Base-by-base conservation (phyloP, 2,329 filamentous ascomycete species). In the Domatiomyces globalis region DNA sequence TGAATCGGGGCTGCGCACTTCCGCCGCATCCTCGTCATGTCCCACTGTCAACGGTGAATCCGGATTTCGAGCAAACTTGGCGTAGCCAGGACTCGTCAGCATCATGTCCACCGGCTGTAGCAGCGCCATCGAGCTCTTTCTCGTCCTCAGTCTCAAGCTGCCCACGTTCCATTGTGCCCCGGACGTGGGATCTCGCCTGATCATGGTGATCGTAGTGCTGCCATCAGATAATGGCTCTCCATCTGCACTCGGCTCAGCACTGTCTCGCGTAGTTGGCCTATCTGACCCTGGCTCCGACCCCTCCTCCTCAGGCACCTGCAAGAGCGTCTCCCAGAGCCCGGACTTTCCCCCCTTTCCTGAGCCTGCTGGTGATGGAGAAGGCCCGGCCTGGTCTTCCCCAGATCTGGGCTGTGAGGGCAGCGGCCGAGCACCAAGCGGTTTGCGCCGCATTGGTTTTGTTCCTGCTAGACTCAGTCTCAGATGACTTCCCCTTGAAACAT, bases 151-250 rank as follows among this genome's bases (percentile, higher is more conserved):
- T 9, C 29, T 39, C 18, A 87, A 74, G 50, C 74, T 80, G 19
- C 81, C 85, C 10, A 88, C 75, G 61, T 88, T 88, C 83, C 84
- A 87, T 64, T 88, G 85, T 50, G 73, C 73, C 6, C 80, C 79
- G 7, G 81, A 78, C 19, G 75, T 72, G 1, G 83, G 83, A 63
- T 88, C 82, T 56, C 84, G 78, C n/a, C 85, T 80, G 60, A 88
- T 87, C 12, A 89, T 66, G 0, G 79, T 82, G 45, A 73, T 65
- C 50, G 64, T 63, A 49, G 33, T 49, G 27, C 25, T 18, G 27
- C 8, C 20, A 17, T 33, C 29, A 22, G 19, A 18, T 9, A 25
- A 18, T 9, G 8, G 17, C 19, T 27, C 27, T 10, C 17, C 2
- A 45, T 20, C 18, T 3, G 12, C 10, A 12, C n/a, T 45, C 19